These are phyloP conservation scores for Leishmania aethiopica DNA, from an alignment of 208 protist species.

Conservation along the genomic window DNA sequence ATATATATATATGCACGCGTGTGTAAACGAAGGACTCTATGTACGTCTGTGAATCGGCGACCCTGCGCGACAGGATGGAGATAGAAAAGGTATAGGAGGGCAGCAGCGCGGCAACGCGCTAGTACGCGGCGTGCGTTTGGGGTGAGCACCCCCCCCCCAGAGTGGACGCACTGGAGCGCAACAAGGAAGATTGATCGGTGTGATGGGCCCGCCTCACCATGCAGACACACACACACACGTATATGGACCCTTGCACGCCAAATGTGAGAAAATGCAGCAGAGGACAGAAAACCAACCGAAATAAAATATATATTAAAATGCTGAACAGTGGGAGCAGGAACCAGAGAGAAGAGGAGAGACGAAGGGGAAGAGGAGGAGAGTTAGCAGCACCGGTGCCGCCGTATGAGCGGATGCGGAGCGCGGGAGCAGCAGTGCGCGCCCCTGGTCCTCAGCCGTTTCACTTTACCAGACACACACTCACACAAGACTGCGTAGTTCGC, in stretches of 20 bases:
- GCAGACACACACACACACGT: background rate
- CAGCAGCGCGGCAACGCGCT: background rate
- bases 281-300: background rate
- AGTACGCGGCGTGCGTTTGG: background rate
- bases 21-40: background rate
- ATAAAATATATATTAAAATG: background rate
- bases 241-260: background rate
- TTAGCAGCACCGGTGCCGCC: background rate
- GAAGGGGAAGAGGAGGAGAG: background rate
- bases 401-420: background rate
- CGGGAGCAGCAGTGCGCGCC: background rate
- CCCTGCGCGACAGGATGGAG: background rate
- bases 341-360: background rate
- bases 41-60: background rate
- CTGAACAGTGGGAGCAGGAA: background rate
- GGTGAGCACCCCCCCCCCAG: background rate
- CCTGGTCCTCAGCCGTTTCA: background rate
- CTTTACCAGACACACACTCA: background rate
- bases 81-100: background rate
- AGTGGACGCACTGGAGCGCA: background rate
- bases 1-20: slow-evolving; percentile 11
- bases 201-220: background rate
- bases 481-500: background rate
- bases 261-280: background rate
- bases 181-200: background rate